Percentiles rank a stretch among this genome's conserved stretches.
These are phyloP conservation scores for Microbotryomycetes sp. DNA, from an alignment of 1,284 basidiomycete genomes.

Conservation along the genomic window DNA sequence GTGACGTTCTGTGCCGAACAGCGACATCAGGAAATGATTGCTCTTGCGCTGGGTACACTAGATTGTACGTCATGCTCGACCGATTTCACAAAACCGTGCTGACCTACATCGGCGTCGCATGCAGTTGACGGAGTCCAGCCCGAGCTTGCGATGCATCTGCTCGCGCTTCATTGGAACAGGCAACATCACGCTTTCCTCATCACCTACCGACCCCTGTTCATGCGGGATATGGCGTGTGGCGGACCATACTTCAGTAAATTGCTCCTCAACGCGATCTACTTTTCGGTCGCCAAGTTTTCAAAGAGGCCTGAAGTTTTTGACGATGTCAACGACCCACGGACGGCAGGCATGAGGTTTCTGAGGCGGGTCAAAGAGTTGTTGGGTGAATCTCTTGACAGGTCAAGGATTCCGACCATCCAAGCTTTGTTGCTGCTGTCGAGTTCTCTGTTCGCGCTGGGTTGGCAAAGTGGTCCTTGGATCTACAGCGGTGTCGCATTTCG, in stretches of 20 bases:
- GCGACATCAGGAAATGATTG: constrained; percentile 37
- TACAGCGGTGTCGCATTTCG: constrained; percentile 38
- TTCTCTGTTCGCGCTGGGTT: constrained; percentile 37
- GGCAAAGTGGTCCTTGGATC: constrained; percentile 37
- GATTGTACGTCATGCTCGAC: constrained; percentile 33
- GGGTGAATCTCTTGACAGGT: constrained; percentile 37
- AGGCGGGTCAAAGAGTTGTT: constrained; percentile 36
- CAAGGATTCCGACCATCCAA: constrained; percentile 39
- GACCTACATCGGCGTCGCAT: not conserved
- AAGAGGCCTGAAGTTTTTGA: constrained; percentile 37
- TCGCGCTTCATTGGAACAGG: constrained; percentile 41
- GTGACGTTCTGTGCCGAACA: constrained; percentile 1
- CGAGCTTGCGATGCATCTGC: constrained; percentile 38
- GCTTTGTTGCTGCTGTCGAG: constrained; percentile 39
- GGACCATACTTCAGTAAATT: constrained; percentile 39
- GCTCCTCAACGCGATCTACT: constrained; percentile 39
- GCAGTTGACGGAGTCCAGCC: constrained; percentile 38
- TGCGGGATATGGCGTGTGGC: constrained; percentile 37
- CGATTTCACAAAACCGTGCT: not conserved
- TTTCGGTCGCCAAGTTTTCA: constrained; percentile 39
- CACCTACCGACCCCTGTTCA: constrained; percentile 39
- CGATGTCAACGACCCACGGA: constrained; percentile 30
- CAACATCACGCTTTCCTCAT: constrained; percentile 40
- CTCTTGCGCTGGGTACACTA: constrained; percentile 37
- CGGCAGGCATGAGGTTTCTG: constrained; percentile 37